phyloP scores from a whole-genome alignment of 179 eudicot species.

The Silene coronaria region DNA sequence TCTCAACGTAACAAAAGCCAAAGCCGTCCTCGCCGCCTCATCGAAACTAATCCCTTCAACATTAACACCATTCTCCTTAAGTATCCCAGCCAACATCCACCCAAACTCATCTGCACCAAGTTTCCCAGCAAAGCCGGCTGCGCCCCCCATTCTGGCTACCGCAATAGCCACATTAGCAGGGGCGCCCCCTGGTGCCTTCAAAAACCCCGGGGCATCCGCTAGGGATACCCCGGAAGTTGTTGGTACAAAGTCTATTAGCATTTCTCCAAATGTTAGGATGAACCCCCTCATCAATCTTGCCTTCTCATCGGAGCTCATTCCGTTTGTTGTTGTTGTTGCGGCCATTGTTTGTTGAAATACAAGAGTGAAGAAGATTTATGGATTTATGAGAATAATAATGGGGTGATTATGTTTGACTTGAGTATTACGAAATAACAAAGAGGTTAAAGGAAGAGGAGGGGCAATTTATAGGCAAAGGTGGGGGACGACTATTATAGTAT shows the following conservation, averaged over 20 bases:
- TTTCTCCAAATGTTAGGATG: slow-evolving; percentile 70
- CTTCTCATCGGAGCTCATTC: too few species aligned
- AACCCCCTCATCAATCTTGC: slow-evolving; percentile 25
- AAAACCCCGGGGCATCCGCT: slow-evolving; percentile 74
- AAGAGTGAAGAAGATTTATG: too few species aligned
- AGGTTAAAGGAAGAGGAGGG: neutral
- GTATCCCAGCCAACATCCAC: slow-evolving; percentile 69
- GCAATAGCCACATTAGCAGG: slow-evolving; percentile 84
- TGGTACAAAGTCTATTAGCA: slow-evolving; percentile 81
- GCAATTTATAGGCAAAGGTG: neutral
- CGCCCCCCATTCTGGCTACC: slow-evolving; percentile 52
- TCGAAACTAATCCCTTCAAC: slow-evolving; percentile 61
- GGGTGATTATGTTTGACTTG: neutral
- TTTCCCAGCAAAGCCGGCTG: slow-evolving; percentile 69
- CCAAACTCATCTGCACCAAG: slow-evolving; percentile 93
- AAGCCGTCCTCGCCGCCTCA: slow-evolving; percentile 66
- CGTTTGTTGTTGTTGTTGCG: too few species aligned
- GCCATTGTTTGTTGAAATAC: too few species aligned
- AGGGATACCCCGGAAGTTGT: slow-evolving; percentile 75
- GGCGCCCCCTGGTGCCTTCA: slow-evolving; percentile 81
- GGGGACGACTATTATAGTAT: too few species aligned
- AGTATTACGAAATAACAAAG: neutral
- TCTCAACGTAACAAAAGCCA: slow-evolving; percentile 72
- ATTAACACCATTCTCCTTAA: slow-evolving; percentile 56
- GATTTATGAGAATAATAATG: too few species aligned